Evolutionary conservation across 768 basidiomycete genomes (phyloP).

Genomic region (Leccinum uliginosum): DNA sequence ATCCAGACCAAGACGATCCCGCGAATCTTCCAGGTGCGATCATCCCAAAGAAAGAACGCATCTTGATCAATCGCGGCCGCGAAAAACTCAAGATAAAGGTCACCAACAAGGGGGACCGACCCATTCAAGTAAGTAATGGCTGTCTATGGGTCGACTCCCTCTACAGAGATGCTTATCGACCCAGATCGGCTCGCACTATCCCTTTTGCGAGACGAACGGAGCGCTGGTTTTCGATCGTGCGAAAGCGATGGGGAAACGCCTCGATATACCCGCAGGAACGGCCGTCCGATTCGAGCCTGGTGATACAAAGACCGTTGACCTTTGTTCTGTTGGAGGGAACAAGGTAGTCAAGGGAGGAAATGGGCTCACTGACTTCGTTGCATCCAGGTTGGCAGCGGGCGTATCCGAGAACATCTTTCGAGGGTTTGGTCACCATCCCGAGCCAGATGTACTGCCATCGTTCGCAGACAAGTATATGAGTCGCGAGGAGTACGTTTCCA

Average conservation of each 20-base stretch:
- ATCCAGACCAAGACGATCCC: constrained; percentile 45
- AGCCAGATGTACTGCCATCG: constrained; percentile 58
- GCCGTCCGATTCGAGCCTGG: constrained; percentile 97
- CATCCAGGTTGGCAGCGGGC: constrained; percentile 47
- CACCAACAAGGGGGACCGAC: constrained; percentile 88
- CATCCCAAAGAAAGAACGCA: constrained; percentile 57
- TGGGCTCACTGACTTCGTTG: constrained; percentile 37
- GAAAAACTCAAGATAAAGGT: constrained; percentile 68
- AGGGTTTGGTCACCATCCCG: constrained; percentile 67
- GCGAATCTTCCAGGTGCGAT: constrained; percentile 72
- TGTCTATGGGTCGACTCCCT: constrained; percentile 8
- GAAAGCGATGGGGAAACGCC: constrained; percentile 74
- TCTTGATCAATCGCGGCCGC: constrained; percentile 74
- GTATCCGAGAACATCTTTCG: constrained; percentile 20
- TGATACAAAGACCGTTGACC: constrained; percentile 75
- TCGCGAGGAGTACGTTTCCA: constrained; percentile 77
- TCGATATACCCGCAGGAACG: constrained; percentile 93
- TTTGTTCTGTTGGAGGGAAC: constrained; percentile 74
- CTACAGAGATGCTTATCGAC: neutral
- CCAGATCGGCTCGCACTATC: constrained; percentile 92
- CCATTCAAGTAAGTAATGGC: constrained; percentile 67
- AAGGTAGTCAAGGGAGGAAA: constrained; percentile 79
- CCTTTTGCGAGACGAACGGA: constrained; percentile 87
- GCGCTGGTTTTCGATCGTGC: constrained; percentile 77
- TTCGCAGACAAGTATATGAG: constrained; percentile 50